These are phyloP conservation scores for Discostella stelligeroides DNA, from an alignment of 108 stramenopile genomes.

Conservation along the genomic window DNA sequence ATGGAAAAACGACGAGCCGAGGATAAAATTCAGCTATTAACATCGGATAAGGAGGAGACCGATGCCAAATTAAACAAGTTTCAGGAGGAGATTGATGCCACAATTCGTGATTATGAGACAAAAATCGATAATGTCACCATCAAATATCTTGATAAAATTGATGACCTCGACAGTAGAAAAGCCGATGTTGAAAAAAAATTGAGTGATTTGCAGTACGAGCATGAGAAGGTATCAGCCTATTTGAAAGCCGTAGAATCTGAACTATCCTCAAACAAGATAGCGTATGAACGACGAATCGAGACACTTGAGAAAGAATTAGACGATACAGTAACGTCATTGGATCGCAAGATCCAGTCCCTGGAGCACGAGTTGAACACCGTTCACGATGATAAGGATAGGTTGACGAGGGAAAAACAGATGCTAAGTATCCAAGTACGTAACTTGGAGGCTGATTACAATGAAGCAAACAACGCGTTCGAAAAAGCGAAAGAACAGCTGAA, in stretches of 20 bases:
- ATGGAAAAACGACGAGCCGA: constrained; percentile 39
- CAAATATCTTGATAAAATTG: constrained; percentile 49
- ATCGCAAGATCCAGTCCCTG: constrained; percentile 44
- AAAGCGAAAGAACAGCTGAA: constrained; percentile 44
- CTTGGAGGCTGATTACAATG: constrained; percentile 43
- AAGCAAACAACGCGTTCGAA: constrained; percentile 42
- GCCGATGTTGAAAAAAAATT: constrained; percentile 39
- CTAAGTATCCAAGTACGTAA: constrained; percentile 28
- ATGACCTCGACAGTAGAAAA: constrained; percentile 40
- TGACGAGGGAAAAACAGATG: constrained; percentile 39
- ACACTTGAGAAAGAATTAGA: constrained; percentile 50
- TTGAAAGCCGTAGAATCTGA: constrained; percentile 33
- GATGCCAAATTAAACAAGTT: constrained; percentile 30
- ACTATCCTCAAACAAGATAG: constrained; percentile 44
- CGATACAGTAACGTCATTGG: constrained; percentile 23
- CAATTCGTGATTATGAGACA: constrained; percentile 36
- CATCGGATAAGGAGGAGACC: constrained; percentile 41
- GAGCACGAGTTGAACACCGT: constrained; percentile 41
- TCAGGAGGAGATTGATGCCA: constrained; percentile 38
- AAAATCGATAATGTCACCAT: constrained; percentile 50
- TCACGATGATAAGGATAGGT: constrained; percentile 37
- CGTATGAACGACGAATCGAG: constrained; percentile 47
- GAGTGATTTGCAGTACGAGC: constrained; percentile 37
- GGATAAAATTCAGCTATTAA: constrained; percentile 38
- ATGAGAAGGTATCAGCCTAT: constrained; percentile 14